phyloP scores from a whole-genome alignment of 768 basidiomycete species.

The Auricularia auricula-judae region DNA sequence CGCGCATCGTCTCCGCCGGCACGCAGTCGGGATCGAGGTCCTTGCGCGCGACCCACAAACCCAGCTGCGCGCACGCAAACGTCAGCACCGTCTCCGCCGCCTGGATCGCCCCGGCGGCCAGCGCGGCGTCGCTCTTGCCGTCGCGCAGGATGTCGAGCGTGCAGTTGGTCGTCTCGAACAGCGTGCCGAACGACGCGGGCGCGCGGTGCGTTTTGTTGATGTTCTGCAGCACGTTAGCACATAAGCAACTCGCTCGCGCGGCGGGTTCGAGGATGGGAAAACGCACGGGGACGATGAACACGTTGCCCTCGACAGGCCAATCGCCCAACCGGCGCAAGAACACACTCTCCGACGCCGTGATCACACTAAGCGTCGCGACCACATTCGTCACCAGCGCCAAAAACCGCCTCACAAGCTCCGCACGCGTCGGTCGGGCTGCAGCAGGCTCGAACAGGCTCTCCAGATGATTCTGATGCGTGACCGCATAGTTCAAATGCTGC shows the following conservation, averaged over 20 bases:
- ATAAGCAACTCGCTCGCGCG: neutral
- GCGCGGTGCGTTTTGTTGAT: conserved; percentile 77
- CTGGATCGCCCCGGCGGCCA: conserved; percentile 34
- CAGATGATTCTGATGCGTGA: conserved; percentile 85
- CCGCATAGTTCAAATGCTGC: conserved; percentile 81
- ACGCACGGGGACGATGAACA: conserved; percentile 62
- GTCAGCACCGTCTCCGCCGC: conserved; percentile 58
- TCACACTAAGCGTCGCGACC: conserved; percentile 54
- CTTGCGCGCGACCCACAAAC: conserved; percentile 66
- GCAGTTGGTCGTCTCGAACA: conserved; percentile 75
- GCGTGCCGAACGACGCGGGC: conserved; percentile 73
- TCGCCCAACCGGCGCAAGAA: conserved; percentile 49
- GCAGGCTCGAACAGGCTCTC: conserved; percentile 72
- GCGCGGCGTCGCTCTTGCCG: conserved; percentile 41
- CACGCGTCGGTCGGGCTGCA: conserved; percentile 46
- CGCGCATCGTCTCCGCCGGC: neutral
- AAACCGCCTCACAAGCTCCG: conserved; percentile 59
- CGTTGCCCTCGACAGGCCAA: conserved; percentile 52
- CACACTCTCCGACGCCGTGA: conserved; percentile 59
- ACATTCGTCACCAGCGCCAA: conserved; percentile 62
- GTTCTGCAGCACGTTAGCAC: conserved; percentile 37
- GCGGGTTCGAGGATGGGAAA: neutral
- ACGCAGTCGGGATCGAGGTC: conserved; percentile 38
- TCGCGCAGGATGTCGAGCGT: conserved; percentile 63
- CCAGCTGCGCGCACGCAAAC: conserved; percentile 68